A percentile compares a stretch with the other conserved stretches of the same genome.
Conservation (phyloP, 1,139 yeast genomes). For the Sugiyamaella castrensis region DNA sequence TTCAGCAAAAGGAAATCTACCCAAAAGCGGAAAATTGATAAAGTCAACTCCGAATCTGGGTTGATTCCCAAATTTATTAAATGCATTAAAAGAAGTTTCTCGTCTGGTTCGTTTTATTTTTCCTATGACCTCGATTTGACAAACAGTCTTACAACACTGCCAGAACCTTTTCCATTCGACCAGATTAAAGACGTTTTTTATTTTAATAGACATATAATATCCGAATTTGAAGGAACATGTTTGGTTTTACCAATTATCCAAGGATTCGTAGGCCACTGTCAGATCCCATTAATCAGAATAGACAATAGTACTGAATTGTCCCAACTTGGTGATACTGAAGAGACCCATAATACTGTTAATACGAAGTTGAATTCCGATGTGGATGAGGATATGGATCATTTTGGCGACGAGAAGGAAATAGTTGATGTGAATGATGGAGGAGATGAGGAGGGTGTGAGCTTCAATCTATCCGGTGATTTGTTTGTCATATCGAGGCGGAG, state of each 20-base stretch:
- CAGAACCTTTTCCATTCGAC: slow-evolving; percentile 5
- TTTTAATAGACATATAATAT: slow-evolving; percentile 34
- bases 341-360: no score
- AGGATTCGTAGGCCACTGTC: slow-evolving; percentile 37
- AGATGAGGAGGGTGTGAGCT: not conserved
- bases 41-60: slow-evolving; percentile 5
- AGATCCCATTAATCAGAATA: slow-evolving; percentile 1
- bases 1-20: slow-evolving; percentile 2
- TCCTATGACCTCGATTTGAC: slow-evolving; percentile 28
- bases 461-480: slow-evolving; percentile 15
- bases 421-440: slow-evolving; percentile 3
- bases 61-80: slow-evolving; percentile 22
- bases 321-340: not conserved
- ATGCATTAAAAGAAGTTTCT: slow-evolving; percentile 16
- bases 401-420: not conserved
- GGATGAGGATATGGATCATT: not conserved
- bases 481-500: slow-evolving; percentile 41
- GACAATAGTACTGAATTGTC: not conserved
- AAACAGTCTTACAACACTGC: slow-evolving; percentile 6
- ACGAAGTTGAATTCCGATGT: not conserved
- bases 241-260: slow-evolving; percentile 37
- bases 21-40: not conserved
- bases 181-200: slow-evolving; percentile 29
- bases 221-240: slow-evolving; percentile 25
- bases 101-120: slow-evolving; percentile 24